Evolutionary conservation across 257 asterid genomes (phyloP), one percentile per base, ranked within the genome.

Genomic region (Thymus quinquecostatus): DNA sequence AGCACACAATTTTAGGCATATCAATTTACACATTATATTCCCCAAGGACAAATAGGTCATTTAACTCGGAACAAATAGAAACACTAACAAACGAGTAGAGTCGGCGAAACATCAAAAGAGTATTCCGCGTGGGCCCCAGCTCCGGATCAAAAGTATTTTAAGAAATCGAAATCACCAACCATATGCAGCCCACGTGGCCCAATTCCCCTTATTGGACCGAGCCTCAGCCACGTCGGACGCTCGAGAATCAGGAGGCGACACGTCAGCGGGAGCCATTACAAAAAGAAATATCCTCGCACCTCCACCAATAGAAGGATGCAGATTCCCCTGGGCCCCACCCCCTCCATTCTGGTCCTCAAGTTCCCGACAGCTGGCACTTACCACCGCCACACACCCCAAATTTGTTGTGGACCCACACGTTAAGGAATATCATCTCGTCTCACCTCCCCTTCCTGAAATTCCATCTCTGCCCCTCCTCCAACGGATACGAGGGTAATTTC

Each of bases 251-350:
- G 70, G 69, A 78, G 12, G 66, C 56, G 74, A 82, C 90, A 82
- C 79, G 75, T 81, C 86, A 78, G 13, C 73, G 30, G 27, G 13
- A 40, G 4, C 38, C 60, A 51, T 41, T 21, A 21, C 21, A 21
- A 21, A 21, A 53, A 81, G 76, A 79, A 83, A 81, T 77, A 81
- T 81, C 81, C 50, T 66, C 21, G 6, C 21, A 9, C 10, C 38
- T 75, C 84, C 76, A 60, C 78, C 65, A 68, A 51, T 69, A 63
- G 40, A 69, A 77, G 78, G 82, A 41, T 75, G 78, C 86, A 75
- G 61, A 38, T 45, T n/a, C 71, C 51, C 2, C 61, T 27, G 80
- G 72, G 60, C 10, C 72, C 80, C 56, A 1, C 63, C 21, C 0
- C 5, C 29, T 13, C 13, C 1, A 10, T 10, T 53, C 36, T 45